Percentiles rank a stretch among this genome's conserved stretches.
phyloP scores from a whole-genome alignment of 2,329 filamentous ascomycete genomes.

The Fusarium penzigii region DNA sequence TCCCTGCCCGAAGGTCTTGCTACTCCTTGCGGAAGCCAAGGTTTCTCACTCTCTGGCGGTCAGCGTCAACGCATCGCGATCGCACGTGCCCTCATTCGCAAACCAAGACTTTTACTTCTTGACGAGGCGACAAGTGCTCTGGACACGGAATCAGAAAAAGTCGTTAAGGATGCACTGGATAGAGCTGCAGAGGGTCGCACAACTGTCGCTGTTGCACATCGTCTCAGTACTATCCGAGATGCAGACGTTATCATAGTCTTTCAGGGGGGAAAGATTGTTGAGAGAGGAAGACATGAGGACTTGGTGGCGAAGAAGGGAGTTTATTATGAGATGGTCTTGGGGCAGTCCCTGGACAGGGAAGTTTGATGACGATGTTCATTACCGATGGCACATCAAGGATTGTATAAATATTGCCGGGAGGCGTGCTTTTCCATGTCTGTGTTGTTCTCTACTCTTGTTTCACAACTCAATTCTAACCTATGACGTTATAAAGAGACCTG shows the following conservation, averaged over 20 bases:
- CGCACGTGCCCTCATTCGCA: conserved; percentile 67
- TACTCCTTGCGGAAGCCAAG: conserved; percentile 65
- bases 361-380: conserved; percentile 6
- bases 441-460: no score
- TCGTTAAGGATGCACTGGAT: conserved; percentile 65
- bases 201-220: conserved; percentile 67
- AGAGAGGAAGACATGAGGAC: conserved; percentile 62
- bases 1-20: conserved; percentile 61
- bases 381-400: neutral
- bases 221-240: conserved; percentile 55
- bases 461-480: no score
- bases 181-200: conserved; percentile 42
- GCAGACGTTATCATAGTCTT: conserved; percentile 66
- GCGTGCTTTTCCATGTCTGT: no score
- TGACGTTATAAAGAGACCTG: no score
- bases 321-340: conserved; percentile 56
- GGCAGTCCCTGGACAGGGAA: conserved; percentile 42
- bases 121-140: conserved; percentile 71
- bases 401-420: no score
- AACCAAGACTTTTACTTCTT: conserved; percentile 66
- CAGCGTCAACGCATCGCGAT: conserved; percentile 75
- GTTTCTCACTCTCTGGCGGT: conserved; percentile 70
- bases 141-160: conserved; percentile 65
- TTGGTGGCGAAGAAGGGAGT: conserved; percentile 50
- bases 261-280: conserved; percentile 45